These are phyloP conservation scores for Colletotrichum eremochloae DNA, from an alignment of 2,329 filamentous ascomycete genomes.

Conservation along the genomic window DNA sequence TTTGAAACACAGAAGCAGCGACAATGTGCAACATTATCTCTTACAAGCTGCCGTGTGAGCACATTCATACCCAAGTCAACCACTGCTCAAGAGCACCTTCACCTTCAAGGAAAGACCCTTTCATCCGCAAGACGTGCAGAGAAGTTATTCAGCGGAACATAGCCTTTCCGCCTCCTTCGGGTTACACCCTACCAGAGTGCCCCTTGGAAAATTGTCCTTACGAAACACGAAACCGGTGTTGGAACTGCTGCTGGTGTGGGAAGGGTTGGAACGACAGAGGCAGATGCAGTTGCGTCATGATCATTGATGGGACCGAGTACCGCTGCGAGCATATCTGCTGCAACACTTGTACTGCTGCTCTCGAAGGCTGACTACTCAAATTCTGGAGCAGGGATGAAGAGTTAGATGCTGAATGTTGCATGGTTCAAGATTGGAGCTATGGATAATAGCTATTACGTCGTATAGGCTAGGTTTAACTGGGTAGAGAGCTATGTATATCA, in stretches of 20 bases:
- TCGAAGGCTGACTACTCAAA: constrained; percentile 45
- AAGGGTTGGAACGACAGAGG: constrained; percentile 65
- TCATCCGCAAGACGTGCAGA: constrained; percentile 56
- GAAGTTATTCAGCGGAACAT: constrained; percentile 59
- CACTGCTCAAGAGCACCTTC: constrained; percentile 60
- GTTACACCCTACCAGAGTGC: constrained; percentile 58
- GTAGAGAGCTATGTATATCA: background rate
- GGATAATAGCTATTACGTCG: background rate
- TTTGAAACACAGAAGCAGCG: constrained; percentile 23
- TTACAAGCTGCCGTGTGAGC: constrained; percentile 65
- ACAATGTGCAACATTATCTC: constrained; percentile 64
- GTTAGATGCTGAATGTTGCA: background rate
- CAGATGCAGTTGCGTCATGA: constrained; percentile 66
- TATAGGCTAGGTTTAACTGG: background rate
- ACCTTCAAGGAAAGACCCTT: constrained; percentile 44
- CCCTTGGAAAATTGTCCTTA: constrained; percentile 63
- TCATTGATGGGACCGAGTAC: constrained; percentile 62
- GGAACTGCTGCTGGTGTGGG: constrained; percentile 70
- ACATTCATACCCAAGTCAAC: constrained; percentile 59
- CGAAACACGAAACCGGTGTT: constrained; percentile 62
- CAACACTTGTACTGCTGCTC: constrained; percentile 60
- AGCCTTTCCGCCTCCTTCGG: constrained; percentile 62
- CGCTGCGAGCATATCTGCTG: constrained; percentile 69
- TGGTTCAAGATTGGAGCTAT: background rate
- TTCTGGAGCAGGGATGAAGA: accelerated